phyloP scores from a whole-genome alignment of 2,329 filamentous ascomycete species.

The Penicillium sp. region DNA sequence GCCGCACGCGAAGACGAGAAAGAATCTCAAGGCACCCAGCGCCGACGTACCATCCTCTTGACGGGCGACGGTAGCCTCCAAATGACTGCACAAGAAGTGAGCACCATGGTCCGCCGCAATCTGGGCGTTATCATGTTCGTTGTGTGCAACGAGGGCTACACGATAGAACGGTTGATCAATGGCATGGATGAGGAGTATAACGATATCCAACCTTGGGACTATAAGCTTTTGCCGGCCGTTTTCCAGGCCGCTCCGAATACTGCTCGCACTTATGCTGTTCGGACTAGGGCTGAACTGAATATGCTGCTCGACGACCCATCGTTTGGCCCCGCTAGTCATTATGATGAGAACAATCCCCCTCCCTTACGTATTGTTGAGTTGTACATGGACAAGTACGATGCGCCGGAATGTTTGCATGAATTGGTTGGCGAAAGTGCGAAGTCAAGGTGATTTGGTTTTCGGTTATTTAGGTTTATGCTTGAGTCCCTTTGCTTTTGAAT shows the following conservation, averaged over 20 bases:
- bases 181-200: slow-evolving; percentile 75
- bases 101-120: slow-evolving; percentile 71
- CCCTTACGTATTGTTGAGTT: slow-evolving; percentile 71
- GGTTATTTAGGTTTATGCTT: not conserved
- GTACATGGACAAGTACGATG: slow-evolving; percentile 73
- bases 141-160: slow-evolving; percentile 80
- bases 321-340: slow-evolving; percentile 52
- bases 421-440: not conserved
- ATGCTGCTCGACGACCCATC: slow-evolving; percentile 59
- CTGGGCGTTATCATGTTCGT: slow-evolving; percentile 74
- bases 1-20: slow-evolving; percentile 62
- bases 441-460: not conserved
- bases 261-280: slow-evolving; percentile 61
- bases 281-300: slow-evolving; percentile 65
- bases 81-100: slow-evolving; percentile 75
- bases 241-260: slow-evolving; percentile 61
- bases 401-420: slow-evolving; percentile 45
- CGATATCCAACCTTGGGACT: slow-evolving; percentile 71
- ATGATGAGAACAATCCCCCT: slow-evolving; percentile 1
- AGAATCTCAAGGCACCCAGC: slow-evolving; percentile 5
- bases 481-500: not conserved
- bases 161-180: slow-evolving; percentile 81
- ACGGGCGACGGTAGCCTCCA: slow-evolving; percentile 86
- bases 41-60: slow-evolving; percentile 70
- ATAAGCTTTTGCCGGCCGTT: slow-evolving; percentile 62